These are phyloP conservation scores for Geosmithia flava DNA, from an alignment of 2,329 filamentous ascomycete species.

Conservation along the genomic window DNA sequence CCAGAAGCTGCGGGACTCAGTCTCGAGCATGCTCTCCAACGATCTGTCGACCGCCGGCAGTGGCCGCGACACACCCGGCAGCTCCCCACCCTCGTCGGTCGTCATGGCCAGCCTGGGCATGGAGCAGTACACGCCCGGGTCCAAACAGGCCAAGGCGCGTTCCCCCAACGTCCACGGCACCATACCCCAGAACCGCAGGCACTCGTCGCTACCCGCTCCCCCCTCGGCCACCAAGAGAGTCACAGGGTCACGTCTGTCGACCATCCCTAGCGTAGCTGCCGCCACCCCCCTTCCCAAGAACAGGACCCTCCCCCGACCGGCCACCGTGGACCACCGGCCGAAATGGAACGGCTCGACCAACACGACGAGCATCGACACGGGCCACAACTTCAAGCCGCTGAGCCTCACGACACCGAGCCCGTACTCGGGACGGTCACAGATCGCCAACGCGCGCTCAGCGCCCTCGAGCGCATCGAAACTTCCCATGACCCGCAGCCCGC, in stretches of 20 bases:
- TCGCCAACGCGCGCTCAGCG: constrained; percentile 28
- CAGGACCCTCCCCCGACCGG: constrained; percentile 28
- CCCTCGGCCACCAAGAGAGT: constrained; percentile 27
- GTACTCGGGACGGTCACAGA: constrained; percentile 26
- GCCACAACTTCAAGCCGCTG: constrained; percentile 55
- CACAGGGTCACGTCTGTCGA: constrained; percentile 30
- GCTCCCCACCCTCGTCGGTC: constrained; percentile 49
- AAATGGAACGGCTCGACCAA: constrained; percentile 63
- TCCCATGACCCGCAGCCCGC: constrained; percentile 34
- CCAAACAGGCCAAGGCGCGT: constrained; percentile 30
- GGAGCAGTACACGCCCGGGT: constrained; percentile 30
- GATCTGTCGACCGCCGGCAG: constrained; percentile 63
- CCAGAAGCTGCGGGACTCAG: constrained; percentile 78
- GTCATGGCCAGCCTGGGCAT: constrained; percentile 45
- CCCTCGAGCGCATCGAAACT: constrained; percentile 30
- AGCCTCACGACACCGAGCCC: constrained; percentile 47
- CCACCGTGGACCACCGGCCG: constrained; percentile 44
- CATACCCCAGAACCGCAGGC: constrained; percentile 30
- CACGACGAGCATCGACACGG: constrained; percentile 48
- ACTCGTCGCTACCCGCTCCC: constrained; percentile 34
- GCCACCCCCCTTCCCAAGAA: constrained; percentile 28
- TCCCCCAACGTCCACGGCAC: constrained; percentile 33
- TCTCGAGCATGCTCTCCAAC: constrained; percentile 82
- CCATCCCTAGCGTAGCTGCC: constrained; percentile 37
- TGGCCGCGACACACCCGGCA: constrained; percentile 57